Percentiles rank a stretch among this genome's conserved stretches.
These are phyloP conservation scores for Lecanosticta acicola DNA, from an alignment of 2,329 filamentous ascomycete genomes.

Conservation along the genomic window DNA sequence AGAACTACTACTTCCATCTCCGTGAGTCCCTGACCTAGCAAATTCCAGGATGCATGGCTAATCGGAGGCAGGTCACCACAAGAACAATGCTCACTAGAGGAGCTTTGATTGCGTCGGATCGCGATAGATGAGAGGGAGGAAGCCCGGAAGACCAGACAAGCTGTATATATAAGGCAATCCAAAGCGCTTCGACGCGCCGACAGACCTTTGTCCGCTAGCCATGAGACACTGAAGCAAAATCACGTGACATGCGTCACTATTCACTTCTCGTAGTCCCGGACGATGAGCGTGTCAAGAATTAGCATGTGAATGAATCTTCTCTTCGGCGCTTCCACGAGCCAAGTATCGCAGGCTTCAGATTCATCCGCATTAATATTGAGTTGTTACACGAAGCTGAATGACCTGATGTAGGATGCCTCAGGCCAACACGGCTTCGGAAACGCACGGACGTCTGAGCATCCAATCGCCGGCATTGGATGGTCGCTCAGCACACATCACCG, in stretches of 20 bases:
- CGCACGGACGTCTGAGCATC: too few species aligned
- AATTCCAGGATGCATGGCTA: slow-evolving; percentile 11
- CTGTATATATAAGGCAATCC: slow-evolving; percentile 20
- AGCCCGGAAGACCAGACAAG: slow-evolving; percentile 8
- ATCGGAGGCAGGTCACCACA: slow-evolving; percentile 78
- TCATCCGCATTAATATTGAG: too few species aligned
- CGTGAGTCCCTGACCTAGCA: slow-evolving; percentile 57
- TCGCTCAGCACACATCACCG: slow-evolving; percentile 5
- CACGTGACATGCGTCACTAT: slow-evolving; percentile 1
- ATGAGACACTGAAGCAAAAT: slow-evolving; percentile 1
- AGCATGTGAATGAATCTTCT: too few species aligned
- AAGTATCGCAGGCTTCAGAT: too few species aligned
- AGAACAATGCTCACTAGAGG: slow-evolving; percentile 95
- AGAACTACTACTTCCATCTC: slow-evolving; percentile 99
- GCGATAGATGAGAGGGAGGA: slow-evolving; percentile 8
- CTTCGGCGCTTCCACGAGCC: too few species aligned
- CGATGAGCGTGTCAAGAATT: too few species aligned
- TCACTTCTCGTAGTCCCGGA: too few species aligned
- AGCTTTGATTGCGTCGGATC: not conserved
- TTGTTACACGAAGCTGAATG: slow-evolving; percentile 6
- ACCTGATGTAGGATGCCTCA: slow-evolving; percentile 3
- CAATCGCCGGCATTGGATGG: too few species aligned
- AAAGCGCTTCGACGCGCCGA: slow-evolving; percentile 10
- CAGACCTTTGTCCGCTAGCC: slow-evolving; percentile 8
- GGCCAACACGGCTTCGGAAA: too few species aligned